Evolutionary conservation across 345 rosid species (phyloP).

Genomic region (Melaleuca alternifolia): DNA sequence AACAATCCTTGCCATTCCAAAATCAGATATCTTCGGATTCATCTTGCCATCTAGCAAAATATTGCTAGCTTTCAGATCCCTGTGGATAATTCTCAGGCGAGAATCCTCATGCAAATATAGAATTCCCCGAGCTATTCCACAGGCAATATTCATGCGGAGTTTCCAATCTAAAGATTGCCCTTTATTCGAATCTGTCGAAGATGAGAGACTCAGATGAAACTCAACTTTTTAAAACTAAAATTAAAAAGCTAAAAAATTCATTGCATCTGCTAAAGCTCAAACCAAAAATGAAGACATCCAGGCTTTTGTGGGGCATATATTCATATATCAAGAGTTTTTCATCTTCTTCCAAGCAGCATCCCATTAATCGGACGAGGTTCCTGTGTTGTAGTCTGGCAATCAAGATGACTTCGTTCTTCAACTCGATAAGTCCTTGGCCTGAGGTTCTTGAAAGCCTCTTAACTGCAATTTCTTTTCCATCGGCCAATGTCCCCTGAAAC

Average conservation of each 20-base stretch:
- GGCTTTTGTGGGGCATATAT: conserved; percentile 13
- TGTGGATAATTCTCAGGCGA: conserved; percentile 20
- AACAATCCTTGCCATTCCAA: conserved; percentile 26
- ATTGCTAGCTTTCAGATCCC: conserved; percentile 17
- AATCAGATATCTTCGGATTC: conserved; percentile 24
- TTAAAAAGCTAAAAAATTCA: background rate
- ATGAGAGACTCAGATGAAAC: background rate
- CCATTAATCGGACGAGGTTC: conserved; percentile 11
- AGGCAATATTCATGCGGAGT: conserved; percentile 16
- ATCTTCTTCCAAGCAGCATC: conserved; percentile 3
- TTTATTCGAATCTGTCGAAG: background rate
- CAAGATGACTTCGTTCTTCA: conserved; percentile 8
- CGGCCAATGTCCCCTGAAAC: conserved; percentile 5
- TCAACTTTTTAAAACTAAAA: background rate
- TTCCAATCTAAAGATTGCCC: conserved; percentile 10
- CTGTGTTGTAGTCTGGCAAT: conserved; percentile 11
- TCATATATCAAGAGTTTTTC: conserved; percentile 14
- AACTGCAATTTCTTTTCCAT: conserved; percentile 14
- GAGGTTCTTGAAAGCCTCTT: conserved; percentile 17
- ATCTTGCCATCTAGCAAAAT: conserved; percentile 12
- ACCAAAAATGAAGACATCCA: conserved; percentile 6
- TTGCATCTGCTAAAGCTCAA: background rate
- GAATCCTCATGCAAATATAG: conserved; percentile 36
- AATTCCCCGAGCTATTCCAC: conserved; percentile 26
- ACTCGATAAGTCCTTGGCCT: conserved; percentile 10